phyloP scores from a whole-genome alignment of 768 basidiomycete species.

The Collybia nuda region DNA sequence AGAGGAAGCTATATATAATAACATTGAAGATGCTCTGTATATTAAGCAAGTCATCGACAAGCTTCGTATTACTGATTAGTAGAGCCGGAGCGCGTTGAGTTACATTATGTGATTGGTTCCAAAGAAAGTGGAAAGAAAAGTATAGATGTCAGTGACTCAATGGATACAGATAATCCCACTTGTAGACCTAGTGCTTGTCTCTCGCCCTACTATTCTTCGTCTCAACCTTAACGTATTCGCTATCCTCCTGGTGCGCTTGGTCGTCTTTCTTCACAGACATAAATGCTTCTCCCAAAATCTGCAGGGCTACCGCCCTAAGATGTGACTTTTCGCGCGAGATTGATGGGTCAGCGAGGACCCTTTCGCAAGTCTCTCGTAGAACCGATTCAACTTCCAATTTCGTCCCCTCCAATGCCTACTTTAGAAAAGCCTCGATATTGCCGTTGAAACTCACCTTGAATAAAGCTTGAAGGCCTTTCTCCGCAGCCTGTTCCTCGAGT shows the following conservation, averaged over 20 bases:
- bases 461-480: slow-evolving; percentile 87
- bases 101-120: too few relatives aligned
- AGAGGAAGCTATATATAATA: too few relatives aligned
- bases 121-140: too few relatives aligned
- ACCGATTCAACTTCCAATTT: slow-evolving; percentile 92
- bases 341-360: slow-evolving; percentile 60
- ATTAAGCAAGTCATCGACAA: background rate
- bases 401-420: slow-evolving; percentile 55
- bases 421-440: background rate
- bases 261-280: slow-evolving; percentile 66
- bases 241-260: slow-evolving; percentile 50
- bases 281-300: slow-evolving; percentile 83
- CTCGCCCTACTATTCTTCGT: slow-evolving; percentile 61
- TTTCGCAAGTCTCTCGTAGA: slow-evolving; percentile 85
- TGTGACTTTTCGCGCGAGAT: slow-evolving; percentile 59
- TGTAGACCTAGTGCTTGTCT: slow-evolving; percentile 15
- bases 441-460: slow-evolving; percentile 63
- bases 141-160: too few relatives aligned
- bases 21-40: background rate
- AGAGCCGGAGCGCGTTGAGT: too few relatives aligned
- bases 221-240: slow-evolving; percentile 82
- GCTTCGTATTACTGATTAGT: too few relatives aligned
- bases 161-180: too few relatives aligned
- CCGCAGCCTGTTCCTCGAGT: slow-evolving; percentile 89
- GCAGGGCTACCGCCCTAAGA: slow-evolving; percentile 77